Evolutionary conservation across 192 early-diverging fungal species (phyloP), one percentile per base, ranked within the genome.

Genomic region (Entomortierella beljakovae): DNA sequence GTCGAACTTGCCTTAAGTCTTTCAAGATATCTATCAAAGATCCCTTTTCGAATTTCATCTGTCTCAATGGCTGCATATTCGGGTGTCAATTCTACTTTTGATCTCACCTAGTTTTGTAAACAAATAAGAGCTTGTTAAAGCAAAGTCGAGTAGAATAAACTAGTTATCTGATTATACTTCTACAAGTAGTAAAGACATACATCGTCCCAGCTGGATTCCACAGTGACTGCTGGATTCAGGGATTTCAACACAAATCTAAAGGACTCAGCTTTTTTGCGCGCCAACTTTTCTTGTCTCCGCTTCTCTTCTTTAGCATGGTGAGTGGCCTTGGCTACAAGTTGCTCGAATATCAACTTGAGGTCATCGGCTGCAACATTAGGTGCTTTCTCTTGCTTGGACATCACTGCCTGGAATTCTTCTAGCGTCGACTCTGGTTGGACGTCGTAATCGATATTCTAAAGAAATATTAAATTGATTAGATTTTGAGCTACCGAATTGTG

Each of bases 231-330:
- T 3, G 93, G 93, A 6, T 80, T 76, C 32, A 96, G 51, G 22
- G 88, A 75, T 62, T 92, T 93, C 33, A 98, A 82, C 26, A 87
- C 81, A 51, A 86, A 90, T 62, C 88, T 91, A 60, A 97, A 90
- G 18, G 88, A 90, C 58, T 97, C 95, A 71, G 94, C 83, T 50
- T 91, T 91, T 64, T 92, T 90, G 46, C 88, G 85, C 2, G 89
- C 71, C 57, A 88, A 86, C 34, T 89, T 92, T 59, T 91, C 91
- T 57, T 90, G 83, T 32, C 90, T 77, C 32, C 92, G 86, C 43
- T 85, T 86, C 25, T 94, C 93, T 42, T 97, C 94, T 42, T 93
- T 90, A 48, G 85, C 80, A 55, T 83, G 72, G 20, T 83, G 79
- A 31, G 80, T 59, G 4, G 87, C 92, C 80, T 90, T 92, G 16